Base-by-base conservation (phyloP, 2,329 filamentous ascomycete genomes). In the Trichophyton simii region DNA sequence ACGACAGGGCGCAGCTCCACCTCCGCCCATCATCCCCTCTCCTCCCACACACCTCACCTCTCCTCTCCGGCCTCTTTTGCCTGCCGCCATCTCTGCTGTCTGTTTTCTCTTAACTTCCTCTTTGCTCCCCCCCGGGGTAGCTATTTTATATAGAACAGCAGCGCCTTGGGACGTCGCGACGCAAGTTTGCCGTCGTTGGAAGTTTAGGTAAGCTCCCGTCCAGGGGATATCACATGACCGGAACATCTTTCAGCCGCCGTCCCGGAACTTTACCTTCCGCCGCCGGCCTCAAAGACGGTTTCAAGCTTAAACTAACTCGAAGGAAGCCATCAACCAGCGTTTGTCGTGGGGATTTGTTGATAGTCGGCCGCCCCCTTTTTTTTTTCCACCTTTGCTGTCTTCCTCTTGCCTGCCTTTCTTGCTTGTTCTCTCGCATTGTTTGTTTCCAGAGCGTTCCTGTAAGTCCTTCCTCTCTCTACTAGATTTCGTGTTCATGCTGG, bases 381-480 rank as follows among this genome's bases (percentile, higher is more conserved):
- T 50, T 52, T 15, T 52, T 1, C 20, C 25, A 13, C 46, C 13
- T 22, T 44, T 28, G 46, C 22, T 28, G 8, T 25, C 46, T 52
- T 25, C 22, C 3, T 28, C 9, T 22, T 25, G 9, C 18, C 50
- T 22, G 20, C 18, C 46, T 22, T 25, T 25, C 5, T 34, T 54
- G 48, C 22, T 54, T 34, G 50, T 48, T 48, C 44, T 25, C 8
- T 52, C 13, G 46, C 46, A 52, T 55, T 55, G 52, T 20, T 15
- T n/a, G 28, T 55, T 52, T 55, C 28, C 28, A 55, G 28, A 55
- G 52, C 52, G 28, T 55, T 55, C 52, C 34, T 34, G 52, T 55
- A 55, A 55, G 52, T 55, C 9, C 50, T 55, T 2, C 15, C 15
- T 38, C 34, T 38, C 9, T 38, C 34, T 38, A 38, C 50, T 11